Evolutionary conservation across 2,329 filamentous ascomycete genomes (phyloP), one percentile per base, ranked within the genome.

Genomic region (Stylonectria norvegica): DNA sequence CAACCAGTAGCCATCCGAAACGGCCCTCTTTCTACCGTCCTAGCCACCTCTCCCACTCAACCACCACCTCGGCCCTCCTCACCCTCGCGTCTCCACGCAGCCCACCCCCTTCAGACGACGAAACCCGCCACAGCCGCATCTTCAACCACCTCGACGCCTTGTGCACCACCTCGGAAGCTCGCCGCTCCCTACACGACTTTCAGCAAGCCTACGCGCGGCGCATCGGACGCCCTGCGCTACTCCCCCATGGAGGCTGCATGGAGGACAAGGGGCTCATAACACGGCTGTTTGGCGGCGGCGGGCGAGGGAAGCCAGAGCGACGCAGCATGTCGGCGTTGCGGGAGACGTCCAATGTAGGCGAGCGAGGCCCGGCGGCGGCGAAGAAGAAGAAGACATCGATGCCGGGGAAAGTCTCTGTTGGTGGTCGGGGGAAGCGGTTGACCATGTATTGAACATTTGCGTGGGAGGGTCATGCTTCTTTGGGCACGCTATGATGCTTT

Each of bases 151-250:
- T 81, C 0, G 67, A 73, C 28, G 53, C 60, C 0, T 56, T 71
- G 11, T 81, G 77, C 43, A 53, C 56, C 7, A 78, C 71, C 0
- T 52, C 52, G 2, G 71, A 73, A 34, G 75, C 78, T 1, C 66
- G 61, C n/a, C 52, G 59, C 5, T 67, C 76, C 20, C 58, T 81
- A 3, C 62, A 62, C 20, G 49, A 57, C 4, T 81, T 74, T 69
- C 75, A 76, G 55, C 63, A 71, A 43, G 47, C 45, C 3, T 79
- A 73, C 50, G 74, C 75, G 19, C 64, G 69, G 6, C 62, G 55
- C 4, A 47, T 55, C 31, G 56, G 61, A 8, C 63, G 65, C n/a
- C 57, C 64, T 2, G 48, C 47, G 11, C 57, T 76, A 5, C 60
- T 76, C 0, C 71, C 73, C 0, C 43, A 51, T 2, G 67, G 67